Conservation (phyloP, 768 basidiomycete genomes). For the Collybia sp. region DNA sequence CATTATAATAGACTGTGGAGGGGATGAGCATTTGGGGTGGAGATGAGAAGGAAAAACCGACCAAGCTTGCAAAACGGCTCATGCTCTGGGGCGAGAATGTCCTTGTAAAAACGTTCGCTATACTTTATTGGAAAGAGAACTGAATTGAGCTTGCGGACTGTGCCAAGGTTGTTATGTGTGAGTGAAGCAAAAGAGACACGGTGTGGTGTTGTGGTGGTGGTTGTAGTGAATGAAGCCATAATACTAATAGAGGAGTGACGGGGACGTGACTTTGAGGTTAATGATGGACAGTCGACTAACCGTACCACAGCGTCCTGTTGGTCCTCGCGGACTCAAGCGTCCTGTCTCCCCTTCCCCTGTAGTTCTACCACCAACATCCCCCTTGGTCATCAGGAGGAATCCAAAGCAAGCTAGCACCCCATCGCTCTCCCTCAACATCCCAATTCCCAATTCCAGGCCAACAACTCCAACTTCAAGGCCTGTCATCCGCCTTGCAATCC, state of each 20-base stretch:
- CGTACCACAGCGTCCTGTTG: slow-evolving; percentile 36
- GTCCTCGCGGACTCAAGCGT: slow-evolving; percentile 42
- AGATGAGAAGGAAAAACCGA: slow-evolving; percentile 33
- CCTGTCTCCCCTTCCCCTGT: slow-evolving; percentile 28
- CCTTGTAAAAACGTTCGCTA: slow-evolving; percentile 82
- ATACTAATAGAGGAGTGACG: too few relatives aligned
- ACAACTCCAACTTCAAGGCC: slow-evolving; percentile 28
- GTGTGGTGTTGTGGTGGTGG: slow-evolving; percentile 14
- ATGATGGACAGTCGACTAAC: slow-evolving; percentile 18
- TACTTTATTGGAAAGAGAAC: slow-evolving; percentile 90
- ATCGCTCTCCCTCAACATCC: slow-evolving; percentile 20
- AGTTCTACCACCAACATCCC: slow-evolving; percentile 18
- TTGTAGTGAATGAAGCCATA: slow-evolving; percentile 5
- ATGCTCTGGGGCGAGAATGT: slow-evolving; percentile 68
- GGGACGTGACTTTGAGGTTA: background rate
- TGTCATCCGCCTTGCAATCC: slow-evolving; percentile 24
- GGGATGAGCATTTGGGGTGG: slow-evolving; percentile 7
- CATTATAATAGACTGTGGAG: slow-evolving; percentile 81
- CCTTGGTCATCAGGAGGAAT: slow-evolving; percentile 23
- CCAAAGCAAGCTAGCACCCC: slow-evolving; percentile 18
- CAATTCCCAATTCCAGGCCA: slow-evolving; percentile 17
- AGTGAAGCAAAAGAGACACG: slow-evolving; percentile 71
- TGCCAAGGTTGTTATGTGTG: slow-evolving; percentile 81
- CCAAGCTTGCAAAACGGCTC: slow-evolving; percentile 88
- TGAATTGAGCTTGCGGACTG: slow-evolving; percentile 62